Evolutionary conservation across 192 early-diverging fungal species (phyloP).

Genomic region (Entomortierella parvispora): DNA sequence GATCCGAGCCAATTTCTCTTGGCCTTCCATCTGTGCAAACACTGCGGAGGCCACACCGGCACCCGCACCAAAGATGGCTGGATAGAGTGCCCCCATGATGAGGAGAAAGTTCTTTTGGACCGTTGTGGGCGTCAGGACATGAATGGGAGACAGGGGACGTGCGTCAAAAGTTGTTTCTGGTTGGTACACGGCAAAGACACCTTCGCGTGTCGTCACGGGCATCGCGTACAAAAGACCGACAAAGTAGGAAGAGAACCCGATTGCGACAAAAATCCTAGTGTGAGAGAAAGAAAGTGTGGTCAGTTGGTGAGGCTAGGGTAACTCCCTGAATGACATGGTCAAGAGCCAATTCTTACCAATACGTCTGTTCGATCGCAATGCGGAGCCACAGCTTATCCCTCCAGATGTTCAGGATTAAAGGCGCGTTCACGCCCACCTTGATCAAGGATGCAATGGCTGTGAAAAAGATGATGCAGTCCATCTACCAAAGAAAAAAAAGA

Average conservation of each 20-base stretch:
- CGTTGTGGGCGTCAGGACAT: slow-evolving; percentile 41
- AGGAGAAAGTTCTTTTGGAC: slow-evolving; percentile 43
- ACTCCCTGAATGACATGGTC: neutral
- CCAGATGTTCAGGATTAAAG: slow-evolving; percentile 24
- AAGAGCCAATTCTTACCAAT: slow-evolving; percentile 21
- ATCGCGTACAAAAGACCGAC: slow-evolving; percentile 47
- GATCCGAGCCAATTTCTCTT: slow-evolving; percentile 11
- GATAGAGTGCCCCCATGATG: slow-evolving; percentile 44
- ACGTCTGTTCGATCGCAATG: slow-evolving; percentile 38
- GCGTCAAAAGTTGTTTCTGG: slow-evolving; percentile 27
- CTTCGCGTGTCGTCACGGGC: slow-evolving; percentile 38
- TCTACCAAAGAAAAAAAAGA: slow-evolving; percentile 13
- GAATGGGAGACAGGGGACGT: slow-evolving; percentile 26
- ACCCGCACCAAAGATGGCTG: slow-evolving; percentile 26
- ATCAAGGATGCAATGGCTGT: slow-evolving; percentile 29
- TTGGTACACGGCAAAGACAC: slow-evolving; percentile 45
- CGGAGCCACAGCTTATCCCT: slow-evolving; percentile 40
- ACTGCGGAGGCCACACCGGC: slow-evolving; percentile 32
- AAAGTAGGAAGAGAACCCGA: slow-evolving; percentile 49
- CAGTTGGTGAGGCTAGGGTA: neutral
- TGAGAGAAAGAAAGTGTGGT: neutral
- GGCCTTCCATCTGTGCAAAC: slow-evolving; percentile 25
- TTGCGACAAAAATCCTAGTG: slow-evolving; percentile 41
- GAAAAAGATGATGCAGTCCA: slow-evolving; percentile 51
- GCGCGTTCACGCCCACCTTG: slow-evolving; percentile 33